A percentile compares a stretch with the other conserved stretches of the same genome.
Conservation (phyloP, 2,329 filamentous ascomycete species). For the Tolypocladium tropicale region DNA sequence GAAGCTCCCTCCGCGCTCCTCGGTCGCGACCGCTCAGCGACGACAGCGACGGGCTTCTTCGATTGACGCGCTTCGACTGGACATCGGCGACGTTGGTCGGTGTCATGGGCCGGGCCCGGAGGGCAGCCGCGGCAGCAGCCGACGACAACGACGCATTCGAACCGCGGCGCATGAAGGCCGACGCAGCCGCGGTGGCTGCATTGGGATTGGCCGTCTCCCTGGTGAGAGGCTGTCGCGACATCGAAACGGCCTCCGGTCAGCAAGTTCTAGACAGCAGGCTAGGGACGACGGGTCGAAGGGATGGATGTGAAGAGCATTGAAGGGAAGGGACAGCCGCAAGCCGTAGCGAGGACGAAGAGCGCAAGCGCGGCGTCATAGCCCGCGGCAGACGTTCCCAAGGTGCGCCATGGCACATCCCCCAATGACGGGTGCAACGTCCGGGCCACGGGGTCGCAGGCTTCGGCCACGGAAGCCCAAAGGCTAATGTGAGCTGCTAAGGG, state of each 20-base stretch:
- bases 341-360: background rate
- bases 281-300: background rate
- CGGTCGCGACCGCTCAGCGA: slow-evolving; percentile 46
- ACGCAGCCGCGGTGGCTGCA: slow-evolving; percentile 69
- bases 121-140: slow-evolving; percentile 76
- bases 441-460: background rate
- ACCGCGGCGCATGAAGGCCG: slow-evolving; percentile 65
- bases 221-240: slow-evolving; percentile 45
- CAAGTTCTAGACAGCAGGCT: slow-evolving; percentile 1
- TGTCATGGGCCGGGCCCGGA: slow-evolving; percentile 66
- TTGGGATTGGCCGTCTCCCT: slow-evolving; percentile 56
- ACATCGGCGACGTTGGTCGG: slow-evolving; percentile 73
- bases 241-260: slow-evolving; percentile 10
- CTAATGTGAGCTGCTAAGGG: background rate
- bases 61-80: slow-evolving; percentile 75
- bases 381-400: background rate
- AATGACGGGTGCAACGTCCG: background rate
- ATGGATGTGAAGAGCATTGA: no score
- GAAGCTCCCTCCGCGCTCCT: slow-evolving; percentile 36
- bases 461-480: background rate
- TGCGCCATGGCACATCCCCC: background rate
- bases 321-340: background rate
- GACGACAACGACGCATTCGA: slow-evolving; percentile 62
- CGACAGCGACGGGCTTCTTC: slow-evolving; percentile 62
- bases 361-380: background rate